Conservation (phyloP, 805 yeast genomes). For the Candida orba region DNA sequence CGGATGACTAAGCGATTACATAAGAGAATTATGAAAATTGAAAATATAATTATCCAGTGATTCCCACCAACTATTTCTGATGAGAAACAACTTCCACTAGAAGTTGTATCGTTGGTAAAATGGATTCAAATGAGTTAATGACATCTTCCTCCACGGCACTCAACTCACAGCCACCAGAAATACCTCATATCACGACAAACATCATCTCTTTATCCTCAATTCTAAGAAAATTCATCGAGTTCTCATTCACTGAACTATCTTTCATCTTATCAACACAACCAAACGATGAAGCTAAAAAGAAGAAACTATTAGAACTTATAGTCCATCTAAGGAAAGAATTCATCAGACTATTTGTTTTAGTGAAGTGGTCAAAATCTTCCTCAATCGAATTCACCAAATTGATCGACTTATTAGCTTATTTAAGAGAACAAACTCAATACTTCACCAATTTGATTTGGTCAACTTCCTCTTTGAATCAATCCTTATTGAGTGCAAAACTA, state of each 20-base stretch:
- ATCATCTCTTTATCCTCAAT: conserved; percentile 58
- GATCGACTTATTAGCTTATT: conserved; percentile 85
- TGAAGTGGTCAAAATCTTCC: conserved; percentile 77
- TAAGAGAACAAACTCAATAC: conserved; percentile 68
- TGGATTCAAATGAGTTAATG: too few species aligned
- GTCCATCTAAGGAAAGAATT: conserved; percentile 76
- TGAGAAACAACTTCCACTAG: not conserved
- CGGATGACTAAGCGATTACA: too few species aligned
- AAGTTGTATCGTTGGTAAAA: not conserved
- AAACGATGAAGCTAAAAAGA: conserved; percentile 58
- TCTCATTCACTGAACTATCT: conserved; percentile 56
- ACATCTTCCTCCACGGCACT: not conserved
- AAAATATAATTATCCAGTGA: too few species aligned
- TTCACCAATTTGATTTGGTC: conserved; percentile 59
- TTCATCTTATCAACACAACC: conserved; percentile 56
- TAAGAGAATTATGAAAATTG: too few species aligned
- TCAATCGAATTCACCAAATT: conserved; percentile 63
- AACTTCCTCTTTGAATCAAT: conserved; percentile 58
- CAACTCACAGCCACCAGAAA: conserved; percentile 27
- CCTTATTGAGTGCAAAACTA: conserved; percentile 79
- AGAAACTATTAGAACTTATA: conserved; percentile 57
- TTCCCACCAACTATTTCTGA: too few species aligned
- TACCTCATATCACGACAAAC: conserved; percentile 71
- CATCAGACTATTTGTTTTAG: conserved; percentile 73
- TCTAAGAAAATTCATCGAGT: conserved; percentile 50